Base-by-base conservation (phyloP, 768 basidiomycete species). In the Piloderma croceum region DNA sequence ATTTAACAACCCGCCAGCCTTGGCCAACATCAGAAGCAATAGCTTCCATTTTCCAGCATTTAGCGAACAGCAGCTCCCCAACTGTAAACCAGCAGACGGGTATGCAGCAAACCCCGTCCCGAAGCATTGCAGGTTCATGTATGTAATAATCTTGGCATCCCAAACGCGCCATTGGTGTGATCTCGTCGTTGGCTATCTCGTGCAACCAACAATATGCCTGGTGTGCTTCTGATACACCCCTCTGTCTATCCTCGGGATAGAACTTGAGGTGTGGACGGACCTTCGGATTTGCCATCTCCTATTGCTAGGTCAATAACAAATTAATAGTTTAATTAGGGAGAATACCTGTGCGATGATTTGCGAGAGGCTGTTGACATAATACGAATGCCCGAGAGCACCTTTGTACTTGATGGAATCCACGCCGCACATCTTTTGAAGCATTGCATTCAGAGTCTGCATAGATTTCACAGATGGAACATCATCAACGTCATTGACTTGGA, bases 271-370 rank as follows among this genome's bases (percentile, higher is more conserved):
- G 50, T 1, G 46, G 43, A 1, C 59, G 52, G 9, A 69, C 58
- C n/a, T 31, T 18, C 0, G 64, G 64, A 39, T 69, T 69, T 3
- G 60, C 48, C 53, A 65, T 61, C 53, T 68, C 68, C 64, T 67
- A 31, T 17, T 34, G 11, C 13, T 10, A 13, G 33, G 24, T 15
- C 29, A 19, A 37, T 22, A 32, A 34, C 31, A n/a, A 22, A 40
- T n/a, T 22, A 11, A 4, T 17, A 35, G 25, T 7, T n/a, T n/a
- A n/a, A n/a, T n/a, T n/a, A n/a, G 23, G 13, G 21, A 27, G 27
- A 34, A n/a, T 17, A 60, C 62, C 52, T 63, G 65, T 2, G 56
- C 50, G 23, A 65, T 53, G 18, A 67, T 58, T 13, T 56, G 38
- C 18, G 49, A 31, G 10, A 56, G 13, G 7, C 41, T 41, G 38